Evolutionary conservation across 495 filamentous ascomycete species (phyloP), one percentile per base, ranked within the genome.

Genomic region (Lepidopterella palustris): DNA sequence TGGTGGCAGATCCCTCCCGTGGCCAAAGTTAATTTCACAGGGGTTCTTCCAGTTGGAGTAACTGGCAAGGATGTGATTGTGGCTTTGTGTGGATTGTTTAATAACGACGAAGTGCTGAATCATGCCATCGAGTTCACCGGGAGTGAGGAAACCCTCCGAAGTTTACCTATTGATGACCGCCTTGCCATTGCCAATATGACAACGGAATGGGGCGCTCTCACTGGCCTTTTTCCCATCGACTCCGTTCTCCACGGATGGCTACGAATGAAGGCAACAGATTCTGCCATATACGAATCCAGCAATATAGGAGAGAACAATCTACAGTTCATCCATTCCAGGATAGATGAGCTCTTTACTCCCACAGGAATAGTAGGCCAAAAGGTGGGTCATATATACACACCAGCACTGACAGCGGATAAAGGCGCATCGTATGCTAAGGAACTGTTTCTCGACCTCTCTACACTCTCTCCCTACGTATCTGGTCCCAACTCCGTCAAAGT

Each of bases 31-130:
- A 90, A 81, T 0, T 77, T 98, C 18, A 88, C 80, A 0, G 92
- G 93, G 11, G 70, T 80, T 2, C 69, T 96, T 8, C 92, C 89
- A 0, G 71, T 71, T 1, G 93, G 93, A 4, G 93, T 97, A 1
- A 92, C 90, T 0, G 92, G 90, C 45, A 98, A 97, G 73, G 92
- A 98, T 73, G 87, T 96, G 18, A 97, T 98, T 68, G 84, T 97
- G 18, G 87, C 90, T 0, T 77, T 97, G 1, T 96, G 91, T 62
- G 88, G 87, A 5, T 72, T 96, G 10, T 95, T 97, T 77, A 87
- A 88, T 70, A 83, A 87, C 26, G 89, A 95, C 64, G 89, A 96
- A 45, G 93, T 96, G 0, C 77, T 97, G 6, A 98, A 97, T 72
- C 90, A 96, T 73, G 85, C 85, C 9, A 86, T 97, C 63, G 92